Conservation (phyloP, 805 yeast genomes). For the Candida silvicultrix region DNA sequence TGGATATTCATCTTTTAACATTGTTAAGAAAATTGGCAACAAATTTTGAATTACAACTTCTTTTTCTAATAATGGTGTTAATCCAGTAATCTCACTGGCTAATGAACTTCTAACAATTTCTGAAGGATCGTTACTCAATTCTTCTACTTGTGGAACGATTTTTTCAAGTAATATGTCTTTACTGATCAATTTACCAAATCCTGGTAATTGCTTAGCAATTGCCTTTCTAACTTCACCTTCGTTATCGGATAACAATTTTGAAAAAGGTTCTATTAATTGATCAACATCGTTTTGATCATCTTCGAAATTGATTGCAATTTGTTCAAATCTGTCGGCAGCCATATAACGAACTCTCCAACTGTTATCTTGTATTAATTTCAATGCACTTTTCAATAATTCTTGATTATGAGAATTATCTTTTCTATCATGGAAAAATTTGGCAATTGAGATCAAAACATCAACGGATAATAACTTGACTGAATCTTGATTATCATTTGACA, state of each 20-base stretch:
- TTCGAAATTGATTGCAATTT: conserved; percentile 60
- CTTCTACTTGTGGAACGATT: conserved; percentile 78
- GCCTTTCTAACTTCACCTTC: conserved; percentile 98
- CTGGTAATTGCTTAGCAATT: conserved; percentile 85
- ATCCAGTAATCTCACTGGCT: conserved; percentile 80
- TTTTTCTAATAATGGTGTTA: conserved; percentile 81
- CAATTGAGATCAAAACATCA: conserved; percentile 79
- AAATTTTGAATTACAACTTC: conserved; percentile 77
- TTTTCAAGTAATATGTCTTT: conserved; percentile 53
- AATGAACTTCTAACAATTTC: conserved; percentile 91
- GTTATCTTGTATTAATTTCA: conserved; percentile 74
- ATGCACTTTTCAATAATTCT: conserved; percentile 58
- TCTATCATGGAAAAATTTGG: conserved; percentile 57
- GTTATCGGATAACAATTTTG: conserved; percentile 76
- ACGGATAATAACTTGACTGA: conserved; percentile 87
- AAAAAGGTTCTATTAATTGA: conserved; percentile 53
- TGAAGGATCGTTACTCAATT: conserved; percentile 81
- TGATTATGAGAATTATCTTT: conserved; percentile 53
- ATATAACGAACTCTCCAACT: conserved; percentile 98
- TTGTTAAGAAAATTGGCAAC: conserved; percentile 81
- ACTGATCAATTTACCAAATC: conserved; percentile 50
- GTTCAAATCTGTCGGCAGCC: conserved; percentile 91
- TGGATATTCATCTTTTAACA: conserved; percentile 95
- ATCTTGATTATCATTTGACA: conserved; percentile 86
- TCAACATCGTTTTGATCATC: conserved; percentile 46